Base-by-base conservation (phyloP, 2,329 filamentous ascomycete species). In the Ophiocordyceps camponoti-saundersi region DNA sequence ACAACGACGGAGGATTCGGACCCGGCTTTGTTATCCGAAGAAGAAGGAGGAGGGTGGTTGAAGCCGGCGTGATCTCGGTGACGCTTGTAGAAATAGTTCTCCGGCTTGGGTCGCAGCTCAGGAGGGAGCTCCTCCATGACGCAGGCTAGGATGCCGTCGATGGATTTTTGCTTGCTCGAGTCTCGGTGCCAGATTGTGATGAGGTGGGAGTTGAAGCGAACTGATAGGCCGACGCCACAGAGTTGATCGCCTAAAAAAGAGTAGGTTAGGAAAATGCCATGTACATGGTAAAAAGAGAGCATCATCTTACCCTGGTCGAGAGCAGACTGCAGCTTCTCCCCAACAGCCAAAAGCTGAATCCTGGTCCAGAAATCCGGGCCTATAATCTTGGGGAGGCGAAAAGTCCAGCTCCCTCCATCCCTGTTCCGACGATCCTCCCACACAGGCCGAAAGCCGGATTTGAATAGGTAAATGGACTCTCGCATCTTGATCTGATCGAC, bases 131-230 rank as follows among this genome's bases (percentile, higher is more conserved):
- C 77, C 46, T 80, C 75, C 44, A 94, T 68, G 46, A 95, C 80
- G 44, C 78, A 82, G 51, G 77, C 68, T 44, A 89, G 72, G 49
- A 95, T 73, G 52, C 71, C 76, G 59, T 90, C 79, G 54, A 92
- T 76, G 6, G 87, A 92, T 54, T 76, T 79, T 58, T 85, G 73
- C 64, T 92, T 88, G 50, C 79, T 80, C 21, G 81, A 80, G 58
- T 94, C 84, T 51, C 92, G 85, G 67, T 95, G 92, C 90, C 90
- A 96, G 58, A 96, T 77, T 55, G 85, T 84, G 60, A 95, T 82
- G 54, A 95, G 77, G 61, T 90, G 81, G 29, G 81, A 83, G 66
- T 89, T 94, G 73, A 92, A 93, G 56, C 89, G 82, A 48, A 90
- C 85, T 1, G 84, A 88, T 53, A 92, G 79, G 41, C 85, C 86